Base-by-base conservation (phyloP, 2,329 filamentous ascomycete genomes). In the Juglanconis sp. region DNA sequence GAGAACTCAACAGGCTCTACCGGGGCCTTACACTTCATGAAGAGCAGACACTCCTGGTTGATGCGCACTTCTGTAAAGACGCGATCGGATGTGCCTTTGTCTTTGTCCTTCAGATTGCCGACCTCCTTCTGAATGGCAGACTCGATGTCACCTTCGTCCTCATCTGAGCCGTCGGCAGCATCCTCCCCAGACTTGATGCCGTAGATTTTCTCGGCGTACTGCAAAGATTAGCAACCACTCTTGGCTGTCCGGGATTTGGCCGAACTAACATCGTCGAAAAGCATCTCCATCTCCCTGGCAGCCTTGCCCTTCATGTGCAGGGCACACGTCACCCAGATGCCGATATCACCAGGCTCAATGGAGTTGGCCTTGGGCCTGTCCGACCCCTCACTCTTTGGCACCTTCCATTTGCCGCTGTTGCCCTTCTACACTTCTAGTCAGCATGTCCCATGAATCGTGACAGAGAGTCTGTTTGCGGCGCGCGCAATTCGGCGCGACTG, bases 271-370 rank as follows among this genome's bases (percentile, higher is more conserved):
- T 89, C 81, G 48, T 87, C 80, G 68, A 91, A 89, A 30, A 92
- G 75, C 61, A 82, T 74, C 60, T 79, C 80, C 64, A 92, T 79
- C 70, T 94, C 90, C 53, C 80, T 77, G 2, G 89, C 81, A 13
- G 89, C 88, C 72, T 87, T 88, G 47, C 79, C 79, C 73, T 91
- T 89, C 76, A 89, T 88, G 65, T 85, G 84, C 69, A 88, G 83
- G 55, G 88, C 85, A 70, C 89, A 93, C 0, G 90, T 92, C 34
- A 88, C 87, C 89, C 89, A 94, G 61, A 94, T 86, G 5, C 90
- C 90, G 56, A 81, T 78, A 68, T 92, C 88, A 5, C 89, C 89
- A 5, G 87, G 78, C 66, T 90, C 84, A 52, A 92, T 73, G 11
- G 73, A 70, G 44, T 73, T 78, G 46, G 78, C 79, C 65, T 74